Evolutionary conservation across 345 rosid species (phyloP).

Genomic region (Nasturtium officinale): DNA sequence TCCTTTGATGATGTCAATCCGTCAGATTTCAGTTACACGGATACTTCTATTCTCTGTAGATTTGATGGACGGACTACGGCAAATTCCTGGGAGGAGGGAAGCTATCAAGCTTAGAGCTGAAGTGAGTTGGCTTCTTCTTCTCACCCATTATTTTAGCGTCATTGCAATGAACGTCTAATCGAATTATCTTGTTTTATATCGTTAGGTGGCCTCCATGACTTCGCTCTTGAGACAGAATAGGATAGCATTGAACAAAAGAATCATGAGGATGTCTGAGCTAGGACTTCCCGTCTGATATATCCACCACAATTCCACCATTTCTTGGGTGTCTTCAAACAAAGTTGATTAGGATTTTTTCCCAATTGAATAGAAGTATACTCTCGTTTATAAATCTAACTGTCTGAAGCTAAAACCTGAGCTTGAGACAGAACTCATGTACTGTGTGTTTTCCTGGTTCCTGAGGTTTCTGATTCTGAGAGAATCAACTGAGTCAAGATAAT

Average conservation of each 20-base stretch:
- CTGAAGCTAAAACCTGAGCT: constrained; percentile 28
- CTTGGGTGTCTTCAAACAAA: constrained; percentile 8
- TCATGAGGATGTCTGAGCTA: constrained; percentile 77
- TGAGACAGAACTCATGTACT: constrained; percentile 13
- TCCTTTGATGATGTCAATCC: constrained; percentile 15
- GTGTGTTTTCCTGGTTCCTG: background rate
- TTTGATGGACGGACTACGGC: constrained; percentile 90
- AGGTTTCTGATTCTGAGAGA: constrained; percentile 1
- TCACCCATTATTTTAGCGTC: background rate
- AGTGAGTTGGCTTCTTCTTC: constrained; percentile 46
- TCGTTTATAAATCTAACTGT: constrained; percentile 23
- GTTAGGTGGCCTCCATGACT: constrained; percentile 83
- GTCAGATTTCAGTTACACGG: constrained; percentile 6
- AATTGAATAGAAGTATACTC: background rate
- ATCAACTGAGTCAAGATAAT: background rate
- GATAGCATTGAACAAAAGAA: constrained; percentile 60
- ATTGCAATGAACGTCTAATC: background rate
- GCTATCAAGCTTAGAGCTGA: constrained; percentile 94
- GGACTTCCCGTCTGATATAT: constrained; percentile 64
- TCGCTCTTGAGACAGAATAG: constrained; percentile 67
- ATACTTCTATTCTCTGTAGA: constrained; percentile 45
- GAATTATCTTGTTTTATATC: constrained; percentile 1
- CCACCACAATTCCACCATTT: constrained; percentile 16
- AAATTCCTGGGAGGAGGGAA: constrained; percentile 87
- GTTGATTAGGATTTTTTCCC: constrained; percentile 22